Base-by-base conservation (phyloP, 805 yeast species). In the Phaffomyces antillensis region DNA sequence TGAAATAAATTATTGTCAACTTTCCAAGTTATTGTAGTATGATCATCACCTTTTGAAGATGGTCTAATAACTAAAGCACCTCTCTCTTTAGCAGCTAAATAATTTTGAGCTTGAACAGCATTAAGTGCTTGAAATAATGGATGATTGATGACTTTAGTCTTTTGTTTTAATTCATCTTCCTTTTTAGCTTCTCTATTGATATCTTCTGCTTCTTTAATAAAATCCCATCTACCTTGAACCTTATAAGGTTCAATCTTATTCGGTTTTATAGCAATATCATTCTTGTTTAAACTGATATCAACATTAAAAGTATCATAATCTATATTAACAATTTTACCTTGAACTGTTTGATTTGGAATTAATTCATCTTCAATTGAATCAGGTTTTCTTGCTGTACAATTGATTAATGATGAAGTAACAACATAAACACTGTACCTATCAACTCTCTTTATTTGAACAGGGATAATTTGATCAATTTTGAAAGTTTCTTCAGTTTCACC, bases 41-140 rank as follows among this genome's bases (percentile, higher is more conserved):
- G 96, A 51, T 87, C 86, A 39, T 77, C 73, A 37, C 99, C 99
- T 50, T 82, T 79, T 10, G 96, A 87, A 0, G 97, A 88, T 17
- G 98, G 99, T 54, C 99, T 77, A 45, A 93, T 85, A 18, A 93
- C 96, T 66, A 88, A 77, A 54, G 87, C 96, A 43, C 99, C 99
- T 52, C 90, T 83, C 37, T 82, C 77, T 60, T 84, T 77, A 23
- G 96, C 86, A 18, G 96, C 96, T 56, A 93, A 74, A 54, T 76
- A 89, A 54, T 86, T 95, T 63, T 91, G 98, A 1, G 99, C 98
- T 69, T 93, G 96, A 45, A 72, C 73, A 48, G 85, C 76, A 55
- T 80, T 85, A 69, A 90, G 83, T 50, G 86, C 83, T 55, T 80
- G 84, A 75, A 86, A 93, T 61, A 84, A 77, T 34, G 96, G 95